Conservation (phyloP, 768 basidiomycete genomes). For the Agaricus blazei region DNA sequence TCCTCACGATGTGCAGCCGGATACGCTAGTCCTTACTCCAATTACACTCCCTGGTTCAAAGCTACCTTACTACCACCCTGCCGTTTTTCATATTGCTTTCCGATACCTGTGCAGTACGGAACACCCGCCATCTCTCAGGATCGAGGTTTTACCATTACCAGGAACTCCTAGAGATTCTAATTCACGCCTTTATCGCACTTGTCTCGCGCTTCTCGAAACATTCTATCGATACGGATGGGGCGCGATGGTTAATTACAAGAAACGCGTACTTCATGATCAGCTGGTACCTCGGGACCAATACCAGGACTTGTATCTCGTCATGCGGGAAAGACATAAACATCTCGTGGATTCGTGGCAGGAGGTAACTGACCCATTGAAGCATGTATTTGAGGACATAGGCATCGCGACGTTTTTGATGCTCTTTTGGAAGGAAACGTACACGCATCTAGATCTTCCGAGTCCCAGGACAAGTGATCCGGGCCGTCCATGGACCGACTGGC, state of each 20-base stretch:
- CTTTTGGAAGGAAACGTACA: conserved; percentile 79
- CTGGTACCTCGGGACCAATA: conserved; percentile 72
- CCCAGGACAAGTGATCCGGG: conserved; percentile 11
- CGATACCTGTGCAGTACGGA: conserved; percentile 44
- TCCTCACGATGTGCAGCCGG: not conserved
- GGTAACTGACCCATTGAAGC: conserved; percentile 81
- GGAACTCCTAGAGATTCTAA: conserved; percentile 42
- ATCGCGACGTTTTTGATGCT: conserved; percentile 93
- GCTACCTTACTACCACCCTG: conserved; percentile 92
- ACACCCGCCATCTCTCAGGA: conserved; percentile 35
- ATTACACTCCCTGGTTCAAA: conserved; percentile 32
- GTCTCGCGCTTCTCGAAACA: conserved; percentile 74
- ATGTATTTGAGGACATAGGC: conserved; percentile 94
- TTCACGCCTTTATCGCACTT: conserved; percentile 76
- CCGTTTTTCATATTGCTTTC: conserved; percentile 77
- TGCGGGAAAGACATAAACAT: conserved; percentile 82
- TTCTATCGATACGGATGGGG: conserved; percentile 91
- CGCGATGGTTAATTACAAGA: conserved; percentile 73
- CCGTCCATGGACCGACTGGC: conserved; percentile 66
- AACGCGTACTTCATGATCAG: conserved; percentile 80
- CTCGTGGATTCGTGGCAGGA: conserved; percentile 74
- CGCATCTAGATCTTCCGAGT: conserved; percentile 6
- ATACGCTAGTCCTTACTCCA: conserved; percentile 54
- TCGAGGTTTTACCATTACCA: conserved; percentile 55
- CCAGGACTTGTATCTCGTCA: conserved; percentile 85